Evolutionary conservation across 2,329 filamentous ascomycete genomes (phyloP).

Genomic region (Aureobasidium vineae): DNA sequence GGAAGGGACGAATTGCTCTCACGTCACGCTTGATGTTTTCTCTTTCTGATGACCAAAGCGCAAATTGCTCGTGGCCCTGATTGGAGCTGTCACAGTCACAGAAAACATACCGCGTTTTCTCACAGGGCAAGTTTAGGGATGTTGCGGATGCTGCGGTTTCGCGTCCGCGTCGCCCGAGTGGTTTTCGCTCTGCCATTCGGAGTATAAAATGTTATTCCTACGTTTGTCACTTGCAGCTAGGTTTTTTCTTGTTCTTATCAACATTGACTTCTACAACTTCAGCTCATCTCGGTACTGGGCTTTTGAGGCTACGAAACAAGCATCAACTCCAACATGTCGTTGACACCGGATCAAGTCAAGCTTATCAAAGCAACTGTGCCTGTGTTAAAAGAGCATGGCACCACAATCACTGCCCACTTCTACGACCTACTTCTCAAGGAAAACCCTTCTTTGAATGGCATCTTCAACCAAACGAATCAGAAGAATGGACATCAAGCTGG

Average conservation of each 20-base stretch:
- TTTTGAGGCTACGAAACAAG: background rate
- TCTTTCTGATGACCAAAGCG: conserved; percentile 7
- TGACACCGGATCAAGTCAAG: conserved; percentile 61
- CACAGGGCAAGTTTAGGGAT: background rate
- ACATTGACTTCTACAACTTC: background rate
- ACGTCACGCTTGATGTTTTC: background rate
- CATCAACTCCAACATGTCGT: conserved; percentile 37
- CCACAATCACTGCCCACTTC: conserved; percentile 67
- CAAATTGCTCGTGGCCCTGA: background rate
- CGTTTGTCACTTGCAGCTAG: background rate
- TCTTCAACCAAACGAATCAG: conserved; percentile 72
- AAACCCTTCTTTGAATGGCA: conserved; percentile 64
- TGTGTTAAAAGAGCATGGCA: conserved; percentile 64
- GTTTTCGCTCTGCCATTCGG: background rate
- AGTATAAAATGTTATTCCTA: conserved; percentile 2
- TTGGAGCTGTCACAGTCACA: background rate
- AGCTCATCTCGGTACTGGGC: background rate
- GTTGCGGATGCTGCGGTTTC: conserved; percentile 5
- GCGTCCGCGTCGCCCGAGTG: background rate
- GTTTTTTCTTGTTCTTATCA: conserved; percentile 1
- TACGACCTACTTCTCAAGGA: conserved; percentile 66
- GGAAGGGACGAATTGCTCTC: background rate
- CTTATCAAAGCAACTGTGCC: conserved; percentile 71
- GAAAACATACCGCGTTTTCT: background rate
- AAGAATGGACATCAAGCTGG: conserved; percentile 64